Percentiles rank a stretch among this genome's conserved stretches.
phyloP scores from a whole-genome alignment of 805 yeast genomes.

The Sugiyamaella americana region DNA sequence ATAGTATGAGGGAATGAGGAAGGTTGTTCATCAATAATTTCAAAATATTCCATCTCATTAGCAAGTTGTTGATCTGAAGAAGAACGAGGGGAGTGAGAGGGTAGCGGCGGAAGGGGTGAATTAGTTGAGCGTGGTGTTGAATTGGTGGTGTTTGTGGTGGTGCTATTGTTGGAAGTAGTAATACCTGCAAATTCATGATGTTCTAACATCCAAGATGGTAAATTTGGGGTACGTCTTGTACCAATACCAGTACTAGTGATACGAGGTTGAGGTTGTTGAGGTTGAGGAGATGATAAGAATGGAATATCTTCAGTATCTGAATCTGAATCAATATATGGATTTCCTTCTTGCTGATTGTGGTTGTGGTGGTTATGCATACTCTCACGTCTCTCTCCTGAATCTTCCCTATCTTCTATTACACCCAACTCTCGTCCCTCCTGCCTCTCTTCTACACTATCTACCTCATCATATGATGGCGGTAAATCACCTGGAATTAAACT shows the following conservation, averaged over 20 bases:
- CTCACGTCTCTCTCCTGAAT: too few species aligned
- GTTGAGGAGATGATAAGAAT: background rate
- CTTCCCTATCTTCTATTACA: too few species aligned
- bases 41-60: conserved; percentile 38
- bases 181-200: conserved; percentile 7
- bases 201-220: conserved; percentile 9
- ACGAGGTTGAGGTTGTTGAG: too few species aligned
- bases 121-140: too few species aligned
- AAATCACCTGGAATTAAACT: background rate
- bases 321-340: too few species aligned
- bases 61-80: conserved; percentile 10
- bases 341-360: too few species aligned
- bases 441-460: too few species aligned
- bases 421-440: too few species aligned
- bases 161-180: too few species aligned
- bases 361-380: too few species aligned
- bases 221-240: conserved; percentile 1
- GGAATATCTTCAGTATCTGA: background rate
- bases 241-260: background rate
- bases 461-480: background rate
- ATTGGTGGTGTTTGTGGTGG: too few species aligned
- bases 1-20: conserved; percentile 5
- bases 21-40: conserved; percentile 36
- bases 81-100: background rate
- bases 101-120: too few species aligned